Evolutionary conservation across 805 yeast species (phyloP).

Genomic region (Metschnikowia rubicola): DNA sequence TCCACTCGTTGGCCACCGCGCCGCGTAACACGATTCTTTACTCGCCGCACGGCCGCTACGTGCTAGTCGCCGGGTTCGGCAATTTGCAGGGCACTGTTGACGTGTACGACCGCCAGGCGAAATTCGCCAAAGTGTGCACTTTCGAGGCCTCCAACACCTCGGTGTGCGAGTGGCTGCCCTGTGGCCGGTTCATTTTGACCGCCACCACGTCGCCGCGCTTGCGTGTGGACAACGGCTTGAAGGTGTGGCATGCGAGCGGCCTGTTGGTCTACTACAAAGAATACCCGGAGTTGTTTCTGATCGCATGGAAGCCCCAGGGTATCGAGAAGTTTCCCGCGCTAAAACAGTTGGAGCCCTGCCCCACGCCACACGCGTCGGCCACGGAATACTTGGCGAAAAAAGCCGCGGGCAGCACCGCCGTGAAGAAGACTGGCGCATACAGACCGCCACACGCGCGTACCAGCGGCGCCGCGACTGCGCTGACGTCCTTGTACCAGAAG

Average conservation of each 20-base stretch:
- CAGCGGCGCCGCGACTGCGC: slow-evolving; percentile 28
- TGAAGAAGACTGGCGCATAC: slow-evolving; percentile 78
- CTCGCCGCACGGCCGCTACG: slow-evolving; percentile 90
- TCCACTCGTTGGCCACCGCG: slow-evolving; percentile 78
- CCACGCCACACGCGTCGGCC: slow-evolving; percentile 71
- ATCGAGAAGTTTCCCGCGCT: slow-evolving; percentile 52
- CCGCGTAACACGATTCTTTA: slow-evolving; percentile 87
- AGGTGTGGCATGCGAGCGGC: slow-evolving; percentile 91
- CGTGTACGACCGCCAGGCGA: slow-evolving; percentile 85
- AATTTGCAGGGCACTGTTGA: slow-evolving; percentile 96
- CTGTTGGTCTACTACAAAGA: slow-evolving; percentile 73
- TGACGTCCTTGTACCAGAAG: slow-evolving; percentile 56
- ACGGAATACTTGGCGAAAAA: slow-evolving; percentile 49
- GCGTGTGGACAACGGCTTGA: slow-evolving; percentile 93
- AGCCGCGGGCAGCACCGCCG: slow-evolving; percentile 30
- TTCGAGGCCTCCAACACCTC: slow-evolving; percentile 93
- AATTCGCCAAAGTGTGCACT: slow-evolving; percentile 72
- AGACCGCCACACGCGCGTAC: slow-evolving; percentile 94
- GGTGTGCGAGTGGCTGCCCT: slow-evolving; percentile 98
- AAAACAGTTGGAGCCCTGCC: slow-evolving; percentile 50
- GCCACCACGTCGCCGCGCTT: slow-evolving; percentile 97
- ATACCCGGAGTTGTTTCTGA: slow-evolving; percentile 74
- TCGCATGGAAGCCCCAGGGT: slow-evolving; percentile 78
- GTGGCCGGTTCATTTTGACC: slow-evolving; percentile 87
- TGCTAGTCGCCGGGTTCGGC: slow-evolving; percentile 96